These are phyloP conservation scores for Xylaria arbuscula DNA, from an alignment of 2,329 filamentous ascomycete species.

Conservation along the genomic window DNA sequence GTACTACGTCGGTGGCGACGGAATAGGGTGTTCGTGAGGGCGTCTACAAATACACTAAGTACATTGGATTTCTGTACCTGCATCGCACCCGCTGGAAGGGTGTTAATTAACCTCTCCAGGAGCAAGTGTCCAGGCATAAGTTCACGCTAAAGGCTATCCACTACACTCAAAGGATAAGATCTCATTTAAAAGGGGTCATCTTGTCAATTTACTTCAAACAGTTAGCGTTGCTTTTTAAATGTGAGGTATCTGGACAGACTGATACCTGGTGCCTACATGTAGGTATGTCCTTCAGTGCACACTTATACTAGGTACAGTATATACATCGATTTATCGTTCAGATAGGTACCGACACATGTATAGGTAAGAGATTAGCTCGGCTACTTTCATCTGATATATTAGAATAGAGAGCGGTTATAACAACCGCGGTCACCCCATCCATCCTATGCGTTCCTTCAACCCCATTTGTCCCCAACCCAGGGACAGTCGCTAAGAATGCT, in stretches of 20 bases:
- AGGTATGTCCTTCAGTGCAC: no score
- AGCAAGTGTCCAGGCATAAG: not conserved
- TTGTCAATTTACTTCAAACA: no score
- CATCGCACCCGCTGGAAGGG: not conserved
- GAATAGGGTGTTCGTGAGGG: no score
- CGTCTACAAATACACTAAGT: no score
- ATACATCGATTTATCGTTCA: no score
- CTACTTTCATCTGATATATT: not conserved
- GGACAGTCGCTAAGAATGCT: not conserved
- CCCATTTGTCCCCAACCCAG: slow-evolving; percentile 13
- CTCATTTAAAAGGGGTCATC: not conserved
- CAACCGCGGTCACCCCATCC: not conserved
- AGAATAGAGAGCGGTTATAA: not conserved
- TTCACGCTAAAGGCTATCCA: not conserved
- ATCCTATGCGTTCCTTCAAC: slow-evolving; percentile 2
- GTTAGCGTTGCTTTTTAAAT: no score
- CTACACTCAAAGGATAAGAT: not conserved
- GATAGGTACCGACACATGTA: no score
- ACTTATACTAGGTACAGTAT: no score
- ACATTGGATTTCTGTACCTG: no score
- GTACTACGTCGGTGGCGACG: no score
- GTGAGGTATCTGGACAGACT: no score
- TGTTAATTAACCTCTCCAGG: not conserved
- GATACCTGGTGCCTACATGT: no score
- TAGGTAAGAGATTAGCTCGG: not conserved